These are phyloP conservation scores for Claviceps africana DNA, from an alignment of 2,329 filamentous ascomycete species.

Conservation along the genomic window DNA sequence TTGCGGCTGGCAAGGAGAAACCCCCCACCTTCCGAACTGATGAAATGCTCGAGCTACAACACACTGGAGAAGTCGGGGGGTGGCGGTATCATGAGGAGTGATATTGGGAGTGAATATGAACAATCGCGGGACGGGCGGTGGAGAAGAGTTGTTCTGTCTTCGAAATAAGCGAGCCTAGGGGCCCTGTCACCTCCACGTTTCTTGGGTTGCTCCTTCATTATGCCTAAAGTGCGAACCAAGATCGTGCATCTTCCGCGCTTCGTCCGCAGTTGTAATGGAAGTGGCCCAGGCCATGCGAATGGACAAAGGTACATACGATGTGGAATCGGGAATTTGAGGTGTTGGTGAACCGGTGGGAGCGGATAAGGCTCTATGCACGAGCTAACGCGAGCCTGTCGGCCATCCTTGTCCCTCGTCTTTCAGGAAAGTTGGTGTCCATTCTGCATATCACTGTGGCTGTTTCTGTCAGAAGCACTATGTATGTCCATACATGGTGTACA, in stretches of 20 bases:
- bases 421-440: not conserved
- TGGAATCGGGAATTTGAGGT: slow-evolving; percentile 3
- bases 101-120: not conserved
- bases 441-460: not conserved
- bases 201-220: not conserved
- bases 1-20: not conserved
- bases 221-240: slow-evolving; percentile 14
- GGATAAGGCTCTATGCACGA: slow-evolving; percentile 11
- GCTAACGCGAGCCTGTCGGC: slow-evolving; percentile 7
- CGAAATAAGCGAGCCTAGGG: not conserved
- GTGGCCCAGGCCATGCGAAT: slow-evolving; percentile 4
- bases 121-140: not conserved
- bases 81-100: not conserved
- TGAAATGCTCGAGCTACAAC: not conserved
- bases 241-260: not conserved
- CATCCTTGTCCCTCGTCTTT: slow-evolving; percentile 5
- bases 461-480: not conserved
- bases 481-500: too few species aligned
- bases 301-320: not conserved
- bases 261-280: not conserved
- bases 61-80: too few species aligned
- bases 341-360: slow-evolving; percentile 10
- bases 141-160: not conserved
- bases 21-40: not conserved
- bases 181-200: not conserved